phyloP scores from a whole-genome alignment of 768 basidiomycete species.

The Psilocybe azurescens region DNA sequence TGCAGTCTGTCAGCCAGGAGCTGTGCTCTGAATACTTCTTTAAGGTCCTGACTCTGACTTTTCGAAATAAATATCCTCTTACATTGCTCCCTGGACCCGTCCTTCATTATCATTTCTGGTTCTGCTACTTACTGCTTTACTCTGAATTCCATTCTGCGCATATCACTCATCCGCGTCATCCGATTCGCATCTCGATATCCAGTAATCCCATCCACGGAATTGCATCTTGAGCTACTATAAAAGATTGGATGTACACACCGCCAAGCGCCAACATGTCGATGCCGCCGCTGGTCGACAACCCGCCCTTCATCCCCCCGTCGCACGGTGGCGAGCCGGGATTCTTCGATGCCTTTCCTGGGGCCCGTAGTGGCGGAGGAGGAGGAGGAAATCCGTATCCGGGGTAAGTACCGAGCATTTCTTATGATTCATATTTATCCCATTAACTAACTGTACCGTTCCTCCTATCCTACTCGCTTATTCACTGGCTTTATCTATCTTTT shows the following conservation, averaged over 20 bases:
- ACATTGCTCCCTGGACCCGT: too few species aligned
- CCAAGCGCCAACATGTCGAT: neutral
- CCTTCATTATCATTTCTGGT: too few species aligned
- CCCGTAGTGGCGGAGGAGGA: constrained; percentile 9
- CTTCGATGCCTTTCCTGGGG: constrained; percentile 21
- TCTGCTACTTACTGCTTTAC: too few species aligned
- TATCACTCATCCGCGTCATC: neutral
- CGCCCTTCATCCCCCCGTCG: constrained; percentile 33
- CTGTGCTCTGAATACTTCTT: constrained; percentile 4
- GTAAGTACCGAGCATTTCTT: neutral
- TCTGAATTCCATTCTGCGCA: too few species aligned
- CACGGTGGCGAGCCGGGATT: constrained; percentile 36
- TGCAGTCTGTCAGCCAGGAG: neutral
- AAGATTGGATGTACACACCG: constrained; percentile 4
- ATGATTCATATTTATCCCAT: too few species aligned
- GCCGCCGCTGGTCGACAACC: constrained; percentile 10
- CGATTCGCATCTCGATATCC: neutral
- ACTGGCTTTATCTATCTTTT: neutral
- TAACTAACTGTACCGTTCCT: neutral
- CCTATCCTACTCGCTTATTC: neutral
- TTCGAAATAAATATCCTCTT: too few species aligned
- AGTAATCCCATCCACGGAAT: neutral
- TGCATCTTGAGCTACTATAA: neutral
- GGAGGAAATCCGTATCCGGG: constrained; percentile 11
- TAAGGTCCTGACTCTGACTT: too few species aligned